A percentile compares a stretch with the other conserved stretches of the same genome.
Conservation (phyloP, 805 yeast species). For the Yamadazyma endophytica region DNA sequence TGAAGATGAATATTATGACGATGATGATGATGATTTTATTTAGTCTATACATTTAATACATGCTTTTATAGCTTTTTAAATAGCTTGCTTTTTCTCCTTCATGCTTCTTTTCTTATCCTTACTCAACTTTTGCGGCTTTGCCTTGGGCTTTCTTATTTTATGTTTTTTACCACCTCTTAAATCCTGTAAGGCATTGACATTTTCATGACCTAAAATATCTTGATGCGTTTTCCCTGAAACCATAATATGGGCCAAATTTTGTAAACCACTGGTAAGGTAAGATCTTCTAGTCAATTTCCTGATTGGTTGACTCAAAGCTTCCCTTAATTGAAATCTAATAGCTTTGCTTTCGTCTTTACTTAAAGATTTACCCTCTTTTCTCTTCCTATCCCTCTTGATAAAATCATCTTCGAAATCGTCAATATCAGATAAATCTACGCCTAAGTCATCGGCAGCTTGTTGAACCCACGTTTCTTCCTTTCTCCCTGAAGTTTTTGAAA, state of each 20-base stretch:
- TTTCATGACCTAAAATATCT: conserved; percentile 65
- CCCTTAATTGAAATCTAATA: conserved; percentile 49
- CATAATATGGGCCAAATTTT: conserved; percentile 73
- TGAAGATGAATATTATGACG: conserved; percentile 79
- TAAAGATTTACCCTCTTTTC: conserved; percentile 37
- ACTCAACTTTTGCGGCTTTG: conserved; percentile 1
- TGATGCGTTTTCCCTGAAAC: conserved; percentile 64
- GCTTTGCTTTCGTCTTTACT: conserved; percentile 45
- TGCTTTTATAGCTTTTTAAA: conserved; percentile 3
- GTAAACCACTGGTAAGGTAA: conserved; percentile 75
- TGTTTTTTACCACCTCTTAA: conserved; percentile 24
- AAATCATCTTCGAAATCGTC: conserved; percentile 63
- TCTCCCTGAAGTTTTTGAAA: conserved; percentile 52
- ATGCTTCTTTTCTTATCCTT: not conserved
- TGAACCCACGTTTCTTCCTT: conserved; percentile 79
- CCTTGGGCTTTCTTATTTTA: conserved; percentile 7
- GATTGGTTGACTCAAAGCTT: conserved; percentile 48
- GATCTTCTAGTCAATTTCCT: conserved; percentile 64
- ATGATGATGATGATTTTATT: conserved; percentile 50
- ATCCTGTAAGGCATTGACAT: conserved; percentile 63
- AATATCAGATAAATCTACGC: conserved; percentile 60
- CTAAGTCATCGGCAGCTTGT: conserved; percentile 91
- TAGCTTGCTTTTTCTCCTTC: conserved; percentile 6
- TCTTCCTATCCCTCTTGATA: conserved; percentile 57
- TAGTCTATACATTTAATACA: conserved; percentile 7